Conservation (phyloP, 163 green algal genomes). For the Scenedesmus sp. region DNA sequence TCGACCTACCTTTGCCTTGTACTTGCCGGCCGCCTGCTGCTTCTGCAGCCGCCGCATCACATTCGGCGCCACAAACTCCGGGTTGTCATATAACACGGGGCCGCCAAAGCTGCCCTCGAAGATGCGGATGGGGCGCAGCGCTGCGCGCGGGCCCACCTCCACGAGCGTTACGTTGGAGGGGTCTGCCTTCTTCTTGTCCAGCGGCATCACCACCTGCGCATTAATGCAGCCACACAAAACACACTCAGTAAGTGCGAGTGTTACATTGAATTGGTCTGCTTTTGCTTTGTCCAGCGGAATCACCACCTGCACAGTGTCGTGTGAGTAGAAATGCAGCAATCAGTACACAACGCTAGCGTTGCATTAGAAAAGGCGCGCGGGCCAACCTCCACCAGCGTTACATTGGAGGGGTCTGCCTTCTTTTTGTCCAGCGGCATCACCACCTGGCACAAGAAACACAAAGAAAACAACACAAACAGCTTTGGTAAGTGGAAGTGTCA, state of each 20-base stretch:
- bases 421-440: conserved; percentile 80
- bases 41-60: conserved; percentile 74
- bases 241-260: conserved; percentile 61
- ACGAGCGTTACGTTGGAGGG: conserved; percentile 80
- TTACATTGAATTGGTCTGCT: conserved; percentile 66
- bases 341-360: too few species aligned
- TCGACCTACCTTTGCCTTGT: conserved; percentile 67
- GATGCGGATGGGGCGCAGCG: conserved; percentile 95
- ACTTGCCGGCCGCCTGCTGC: conserved; percentile 76
- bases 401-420: conserved; percentile 67
- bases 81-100: conserved; percentile 95
- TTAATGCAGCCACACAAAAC: not conserved
- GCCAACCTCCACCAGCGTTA: conserved; percentile 92
- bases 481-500: conserved; percentile 66
- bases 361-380: conserved; percentile 64
- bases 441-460: too few species aligned
- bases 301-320: conserved; percentile 68
- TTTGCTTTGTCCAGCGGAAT: conserved; percentile 83
- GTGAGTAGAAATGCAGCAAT: too few species aligned
- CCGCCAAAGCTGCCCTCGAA: conserved; percentile 96
- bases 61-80: conserved; percentile 96
- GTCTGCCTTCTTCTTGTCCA: conserved; percentile 82
- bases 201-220: conserved; percentile 60
- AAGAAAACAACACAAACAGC: not conserved
- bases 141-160: conserved; percentile 94